phyloP scores from a whole-genome alignment of 2,329 filamentous ascomycete genomes.

The Tolypocladium inflatum region DNA sequence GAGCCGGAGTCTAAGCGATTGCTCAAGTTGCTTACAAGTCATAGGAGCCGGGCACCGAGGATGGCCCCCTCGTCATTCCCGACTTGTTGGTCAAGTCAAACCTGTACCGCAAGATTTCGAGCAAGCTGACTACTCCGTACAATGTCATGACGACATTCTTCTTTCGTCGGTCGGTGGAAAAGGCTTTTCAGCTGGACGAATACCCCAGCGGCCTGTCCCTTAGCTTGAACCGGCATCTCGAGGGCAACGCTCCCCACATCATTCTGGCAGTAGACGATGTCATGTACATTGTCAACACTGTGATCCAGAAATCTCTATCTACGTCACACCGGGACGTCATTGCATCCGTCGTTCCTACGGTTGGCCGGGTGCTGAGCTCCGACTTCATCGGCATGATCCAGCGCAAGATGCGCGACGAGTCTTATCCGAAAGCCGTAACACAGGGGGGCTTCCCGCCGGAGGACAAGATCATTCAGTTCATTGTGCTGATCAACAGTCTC shows the following conservation, averaged over 20 bases:
- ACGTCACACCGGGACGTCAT: constrained; percentile 78
- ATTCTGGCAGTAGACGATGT: constrained; percentile 95
- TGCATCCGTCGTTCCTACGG: constrained; percentile 64
- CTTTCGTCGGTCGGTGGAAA: constrained; percentile 91
- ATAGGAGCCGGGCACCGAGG: constrained; percentile 43
- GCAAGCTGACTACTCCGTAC: constrained; percentile 70
- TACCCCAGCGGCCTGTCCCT: constrained; percentile 71
- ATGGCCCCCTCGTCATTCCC: constrained; percentile 55
- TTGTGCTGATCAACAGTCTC: constrained; percentile 91
- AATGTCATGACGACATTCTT: constrained; percentile 93
- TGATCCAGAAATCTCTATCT: constrained; percentile 75
- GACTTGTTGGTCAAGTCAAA: constrained; percentile 70
- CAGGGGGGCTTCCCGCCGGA: constrained; percentile 81
- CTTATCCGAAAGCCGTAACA: constrained; percentile 71
- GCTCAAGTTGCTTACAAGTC: constrained; percentile 6
- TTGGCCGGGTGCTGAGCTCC: constrained; percentile 70
- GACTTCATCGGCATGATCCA: constrained; percentile 98
- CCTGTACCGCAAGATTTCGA: constrained; percentile 67
- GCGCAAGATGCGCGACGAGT: constrained; percentile 94
- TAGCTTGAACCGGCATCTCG: constrained; percentile 60
- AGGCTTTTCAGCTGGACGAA: constrained; percentile 95
- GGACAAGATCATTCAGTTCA: constrained; percentile 77
- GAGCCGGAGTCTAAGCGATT: background rate
- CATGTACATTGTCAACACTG: constrained; percentile 97
- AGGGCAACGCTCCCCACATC: constrained; percentile 78